These are phyloP conservation scores for Drechslera avenae DNA, from an alignment of 2,329 filamentous ascomycete species.

Conservation along the genomic window DNA sequence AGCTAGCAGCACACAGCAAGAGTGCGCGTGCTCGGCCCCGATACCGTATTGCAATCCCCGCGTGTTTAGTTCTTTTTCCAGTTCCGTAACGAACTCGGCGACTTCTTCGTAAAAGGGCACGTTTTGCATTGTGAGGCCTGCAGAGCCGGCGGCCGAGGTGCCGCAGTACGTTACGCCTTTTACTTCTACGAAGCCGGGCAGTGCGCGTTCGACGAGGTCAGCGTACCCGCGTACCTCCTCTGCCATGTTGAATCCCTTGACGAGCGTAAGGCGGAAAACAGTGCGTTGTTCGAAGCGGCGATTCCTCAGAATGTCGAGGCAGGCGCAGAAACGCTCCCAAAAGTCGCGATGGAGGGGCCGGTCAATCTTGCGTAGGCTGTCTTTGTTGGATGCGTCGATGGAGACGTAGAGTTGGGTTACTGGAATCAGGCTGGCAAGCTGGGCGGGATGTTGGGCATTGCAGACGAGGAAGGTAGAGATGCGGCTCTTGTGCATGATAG, in stretches of 20 bases:
- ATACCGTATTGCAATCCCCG: conserved; percentile 85
- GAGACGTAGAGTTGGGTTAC: conserved; percentile 97
- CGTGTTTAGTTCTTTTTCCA: conserved; percentile 70
- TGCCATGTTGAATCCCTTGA: conserved; percentile 97
- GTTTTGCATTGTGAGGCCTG: conserved; percentile 94
- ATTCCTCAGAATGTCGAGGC: conserved; percentile 84
- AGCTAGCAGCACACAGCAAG: conserved; percentile 87
- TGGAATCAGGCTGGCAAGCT: conserved; percentile 78
- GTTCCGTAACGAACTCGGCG: conserved; percentile 75
- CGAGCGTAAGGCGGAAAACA: conserved; percentile 91
- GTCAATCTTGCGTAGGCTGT: conserved; percentile 86
- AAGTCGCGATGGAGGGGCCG: conserved; percentile 92
- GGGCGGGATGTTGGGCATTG: conserved; percentile 94
- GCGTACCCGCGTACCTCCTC: conserved; percentile 92
- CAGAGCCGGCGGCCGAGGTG: conserved; percentile 80
- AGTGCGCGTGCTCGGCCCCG: conserved; percentile 92
- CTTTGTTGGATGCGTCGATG: conserved; percentile 91
- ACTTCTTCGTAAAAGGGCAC: conserved; percentile 96
- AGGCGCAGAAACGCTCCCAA: conserved; percentile 93
- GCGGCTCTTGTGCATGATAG: conserved; percentile 79
- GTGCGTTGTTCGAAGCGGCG: conserved; percentile 86
- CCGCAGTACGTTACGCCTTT: conserved; percentile 98
- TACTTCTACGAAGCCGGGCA: conserved; percentile 92
- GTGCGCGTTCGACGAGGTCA: conserved; percentile 79
- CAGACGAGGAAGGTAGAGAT: conserved; percentile 96